Percentiles rank a stretch among this genome's conserved stretches.
phyloP scores from a whole-genome alignment of 2,329 filamentous ascomycete genomes.

The Fusarium drepaniforme region DNA sequence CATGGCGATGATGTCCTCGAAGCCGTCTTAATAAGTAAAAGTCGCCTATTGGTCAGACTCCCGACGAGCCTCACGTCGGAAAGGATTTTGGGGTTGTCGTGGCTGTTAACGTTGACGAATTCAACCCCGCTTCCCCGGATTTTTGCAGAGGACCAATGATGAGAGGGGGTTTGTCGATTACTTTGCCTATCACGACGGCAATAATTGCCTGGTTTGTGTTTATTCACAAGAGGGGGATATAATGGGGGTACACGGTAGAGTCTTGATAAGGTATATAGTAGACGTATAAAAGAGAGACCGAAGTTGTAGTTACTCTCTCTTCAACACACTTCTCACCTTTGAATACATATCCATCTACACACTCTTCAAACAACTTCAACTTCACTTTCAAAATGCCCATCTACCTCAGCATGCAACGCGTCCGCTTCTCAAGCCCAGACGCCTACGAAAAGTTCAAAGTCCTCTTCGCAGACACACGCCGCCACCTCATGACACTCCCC shows the following conservation, averaged over 20 bases:
- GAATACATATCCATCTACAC: not conserved
- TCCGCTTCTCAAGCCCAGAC: constrained; percentile 27
- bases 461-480: constrained; percentile 27
- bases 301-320: not conserved
- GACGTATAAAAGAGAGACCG: not conserved
- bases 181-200: not conserved
- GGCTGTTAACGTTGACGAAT: not conserved
- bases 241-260: not conserved
- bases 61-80: not conserved
- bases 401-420: constrained; percentile 19
- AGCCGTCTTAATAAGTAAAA: not conserved
- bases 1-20: not conserved
- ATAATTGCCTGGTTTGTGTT: not conserved
- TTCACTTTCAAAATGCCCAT: constrained; percentile 7
- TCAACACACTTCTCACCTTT: not conserved
- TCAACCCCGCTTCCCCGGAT: not conserved
- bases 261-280: not conserved
- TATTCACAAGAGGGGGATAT: not conserved
- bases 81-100: not conserved
- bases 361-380: not conserved
- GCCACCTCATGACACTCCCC: constrained; percentile 24
- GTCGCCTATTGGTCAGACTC: not conserved
- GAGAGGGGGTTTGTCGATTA: not conserved
- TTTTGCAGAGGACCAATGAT: not conserved
- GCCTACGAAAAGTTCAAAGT: constrained; percentile 28